A percentile compares a stretch with the other conserved stretches of the same genome.
These are phyloP conservation scores for Stereocaulon alpinum DNA, from an alignment of 495 filamentous ascomycete genomes.

Conservation along the genomic window DNA sequence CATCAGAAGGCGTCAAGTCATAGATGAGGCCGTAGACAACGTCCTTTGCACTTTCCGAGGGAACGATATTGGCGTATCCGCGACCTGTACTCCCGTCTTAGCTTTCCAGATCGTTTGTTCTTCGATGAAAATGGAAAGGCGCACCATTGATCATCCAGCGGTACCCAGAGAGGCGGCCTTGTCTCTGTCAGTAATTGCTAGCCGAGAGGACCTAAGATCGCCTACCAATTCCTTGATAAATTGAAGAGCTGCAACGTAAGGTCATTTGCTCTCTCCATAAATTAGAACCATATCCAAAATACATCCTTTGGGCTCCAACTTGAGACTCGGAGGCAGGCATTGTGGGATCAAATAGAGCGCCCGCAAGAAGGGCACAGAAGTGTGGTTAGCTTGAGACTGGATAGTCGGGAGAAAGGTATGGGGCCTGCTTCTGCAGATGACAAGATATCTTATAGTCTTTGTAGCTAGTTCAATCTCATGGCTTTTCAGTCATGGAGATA, in stretches of 20 bases:
- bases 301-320: slow-evolving; percentile 20
- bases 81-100: slow-evolving; percentile 22
- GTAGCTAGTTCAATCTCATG: too few relatives aligned
- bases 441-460: not conserved
- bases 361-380: not conserved
- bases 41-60: slow-evolving; percentile 25
- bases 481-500: too few relatives aligned
- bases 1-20: slow-evolving; percentile 34
- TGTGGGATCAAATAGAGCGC: not conserved
- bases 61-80: slow-evolving; percentile 62
- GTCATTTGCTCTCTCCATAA: slow-evolving; percentile 58
- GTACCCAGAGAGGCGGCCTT: slow-evolving; percentile 38
- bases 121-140: not conserved
- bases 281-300: slow-evolving; percentile 70
- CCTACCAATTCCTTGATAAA: slow-evolving; percentile 32
- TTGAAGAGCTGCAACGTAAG: slow-evolving; percentile 49
- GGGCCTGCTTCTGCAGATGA: not conserved
- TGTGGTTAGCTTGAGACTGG: not conserved
- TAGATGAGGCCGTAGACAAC: slow-evolving; percentile 46
- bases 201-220: not conserved
- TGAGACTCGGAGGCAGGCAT: not conserved
- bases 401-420: not conserved
- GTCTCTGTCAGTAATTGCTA: not conserved
- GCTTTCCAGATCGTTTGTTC: not conserved
- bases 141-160: slow-evolving; percentile 53